A percentile compares a stretch with the other conserved stretches of the same genome.
These are phyloP conservation scores for Tuber brumale DNA, from an alignment of 495 filamentous ascomycete genomes.

Conservation along the genomic window DNA sequence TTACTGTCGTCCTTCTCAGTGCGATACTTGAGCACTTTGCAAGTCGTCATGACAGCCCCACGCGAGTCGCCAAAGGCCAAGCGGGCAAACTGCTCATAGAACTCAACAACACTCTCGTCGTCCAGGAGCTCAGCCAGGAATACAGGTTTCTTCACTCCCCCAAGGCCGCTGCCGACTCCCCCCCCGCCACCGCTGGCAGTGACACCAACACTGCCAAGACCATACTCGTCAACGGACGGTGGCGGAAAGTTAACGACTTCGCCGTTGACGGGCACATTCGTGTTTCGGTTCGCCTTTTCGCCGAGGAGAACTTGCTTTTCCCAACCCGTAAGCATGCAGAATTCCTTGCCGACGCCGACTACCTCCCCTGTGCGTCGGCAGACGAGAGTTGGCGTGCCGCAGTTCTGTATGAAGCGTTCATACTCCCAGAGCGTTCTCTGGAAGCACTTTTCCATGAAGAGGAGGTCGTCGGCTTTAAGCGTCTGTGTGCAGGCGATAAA, in stretches of 20 bases:
- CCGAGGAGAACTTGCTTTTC: constrained; percentile 83
- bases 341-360: constrained; percentile 87
- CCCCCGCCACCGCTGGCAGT: constrained; percentile 47
- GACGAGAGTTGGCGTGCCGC: constrained; percentile 82
- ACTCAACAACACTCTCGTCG: constrained; percentile 84
- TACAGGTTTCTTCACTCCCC: constrained; percentile 55
- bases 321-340: constrained; percentile 90
- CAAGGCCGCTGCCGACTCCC: constrained; percentile 38
- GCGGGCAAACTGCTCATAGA: constrained; percentile 91
- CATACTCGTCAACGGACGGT: constrained; percentile 42
- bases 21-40: constrained; percentile 82
- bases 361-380: constrained; percentile 89
- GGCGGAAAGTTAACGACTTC: constrained; percentile 42
- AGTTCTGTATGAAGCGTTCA: constrained; percentile 80
- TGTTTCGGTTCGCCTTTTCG: constrained; percentile 79
- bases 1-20: constrained; percentile 41
- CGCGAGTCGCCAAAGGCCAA: constrained; percentile 84
- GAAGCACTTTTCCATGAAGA: constrained; percentile 96
- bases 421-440: constrained; percentile 88
- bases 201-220: constrained; percentile 42
- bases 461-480: constrained; percentile 74
- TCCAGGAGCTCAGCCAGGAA: constrained; percentile 89
- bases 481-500: constrained; percentile 84
- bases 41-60: constrained; percentile 71
- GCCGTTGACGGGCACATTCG: constrained; percentile 58